phyloP scores from a whole-genome alignment of 2,329 filamentous ascomycete genomes.

The Cercospora zeina region DNA sequence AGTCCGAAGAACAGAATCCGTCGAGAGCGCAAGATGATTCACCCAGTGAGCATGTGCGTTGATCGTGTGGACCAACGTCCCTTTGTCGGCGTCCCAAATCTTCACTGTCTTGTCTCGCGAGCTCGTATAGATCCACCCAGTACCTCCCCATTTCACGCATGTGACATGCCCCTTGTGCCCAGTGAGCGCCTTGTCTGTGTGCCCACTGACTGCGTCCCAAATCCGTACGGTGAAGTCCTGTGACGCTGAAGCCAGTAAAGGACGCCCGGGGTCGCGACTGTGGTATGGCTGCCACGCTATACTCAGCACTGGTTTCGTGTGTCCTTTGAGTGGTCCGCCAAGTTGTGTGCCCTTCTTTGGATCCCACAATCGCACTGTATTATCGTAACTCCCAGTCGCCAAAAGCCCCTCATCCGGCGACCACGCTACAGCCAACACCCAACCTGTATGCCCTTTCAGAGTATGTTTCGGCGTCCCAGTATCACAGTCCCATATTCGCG shows the following conservation, averaged over 20 bases:
- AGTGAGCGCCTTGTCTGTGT: slow-evolving; percentile 76
- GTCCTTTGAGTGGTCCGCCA: slow-evolving; percentile 74
- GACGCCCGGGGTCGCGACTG: slow-evolving; percentile 69
- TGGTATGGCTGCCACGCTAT: slow-evolving; percentile 95
- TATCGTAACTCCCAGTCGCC: slow-evolving; percentile 91
- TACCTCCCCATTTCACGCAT: slow-evolving; percentile 94
- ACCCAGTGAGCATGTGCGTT: slow-evolving; percentile 89
- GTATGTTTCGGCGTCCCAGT: slow-evolving; percentile 87
- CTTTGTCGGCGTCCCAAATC: slow-evolving; percentile 80
- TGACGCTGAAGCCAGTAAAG: slow-evolving; percentile 79
- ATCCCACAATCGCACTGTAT: slow-evolving; percentile 86
- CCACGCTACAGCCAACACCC: slow-evolving; percentile 86
- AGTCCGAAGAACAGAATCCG: slow-evolving; percentile 84
- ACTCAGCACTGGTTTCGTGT: slow-evolving; percentile 84
- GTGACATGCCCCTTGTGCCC: slow-evolving; percentile 88
- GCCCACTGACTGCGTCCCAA: slow-evolving; percentile 78
- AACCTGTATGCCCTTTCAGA: slow-evolving; percentile 81
- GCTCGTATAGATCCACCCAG: slow-evolving; percentile 75
- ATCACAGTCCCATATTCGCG: slow-evolving; percentile 90
- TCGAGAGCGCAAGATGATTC: slow-evolving; percentile 90
- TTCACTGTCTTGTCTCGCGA: slow-evolving; percentile 92
- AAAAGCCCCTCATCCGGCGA: slow-evolving; percentile 78
- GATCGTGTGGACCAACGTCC: slow-evolving; percentile 76
- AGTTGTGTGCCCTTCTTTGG: slow-evolving; percentile 74
- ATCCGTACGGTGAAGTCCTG: slow-evolving; percentile 87